Evolutionary conservation across 805 yeast species (phyloP).

Genomic region (Cyberlindnera japonica): DNA sequence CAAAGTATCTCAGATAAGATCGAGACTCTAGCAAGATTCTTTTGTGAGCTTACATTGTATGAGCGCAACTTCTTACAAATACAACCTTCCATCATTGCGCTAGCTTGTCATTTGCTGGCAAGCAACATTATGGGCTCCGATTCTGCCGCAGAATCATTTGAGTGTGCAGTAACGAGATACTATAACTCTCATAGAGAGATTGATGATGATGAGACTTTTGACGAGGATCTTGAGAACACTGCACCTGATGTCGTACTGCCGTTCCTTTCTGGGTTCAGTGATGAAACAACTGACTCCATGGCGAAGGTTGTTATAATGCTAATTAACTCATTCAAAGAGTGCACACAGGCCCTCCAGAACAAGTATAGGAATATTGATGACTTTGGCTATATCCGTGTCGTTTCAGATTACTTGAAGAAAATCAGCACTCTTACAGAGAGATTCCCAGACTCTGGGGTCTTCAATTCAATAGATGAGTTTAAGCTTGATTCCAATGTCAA

Average conservation of each 20-base stretch:
- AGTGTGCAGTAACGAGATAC: conserved; percentile 12
- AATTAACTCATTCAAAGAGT: conserved; percentile 16
- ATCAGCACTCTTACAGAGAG: conserved; percentile 16
- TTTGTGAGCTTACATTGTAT: conserved; percentile 52
- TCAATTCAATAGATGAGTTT: conserved; percentile 14
- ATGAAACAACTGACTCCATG: conserved; percentile 16
- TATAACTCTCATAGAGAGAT: conserved; percentile 11
- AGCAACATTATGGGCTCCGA: conserved; percentile 41
- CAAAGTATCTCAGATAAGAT: conserved; percentile 12
- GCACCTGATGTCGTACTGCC: conserved; percentile 24
- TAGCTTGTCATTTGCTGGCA: conserved; percentile 49
- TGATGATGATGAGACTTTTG: conserved; percentile 26
- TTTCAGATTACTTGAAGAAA: conserved; percentile 28
- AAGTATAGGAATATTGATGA: conserved; percentile 18
- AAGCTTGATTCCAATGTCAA: conserved; percentile 7
- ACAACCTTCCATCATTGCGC: conserved; percentile 44
- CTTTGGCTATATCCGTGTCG: conserved; percentile 30
- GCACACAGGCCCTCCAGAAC: conserved; percentile 24
- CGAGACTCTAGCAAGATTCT: conserved; percentile 39
- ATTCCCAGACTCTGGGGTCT: conserved; percentile 13
- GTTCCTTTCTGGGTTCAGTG: conserved; percentile 24
- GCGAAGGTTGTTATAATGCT: conserved; percentile 18
- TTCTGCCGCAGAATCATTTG: conserved; percentile 23
- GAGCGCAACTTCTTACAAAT: conserved; percentile 44
- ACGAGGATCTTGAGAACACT: conserved; percentile 25